Evolutionary conservation across 2,329 filamentous ascomycete species (phyloP), one percentile per base, ranked within the genome.

Genomic region (Diaporthe vaccinii): DNA sequence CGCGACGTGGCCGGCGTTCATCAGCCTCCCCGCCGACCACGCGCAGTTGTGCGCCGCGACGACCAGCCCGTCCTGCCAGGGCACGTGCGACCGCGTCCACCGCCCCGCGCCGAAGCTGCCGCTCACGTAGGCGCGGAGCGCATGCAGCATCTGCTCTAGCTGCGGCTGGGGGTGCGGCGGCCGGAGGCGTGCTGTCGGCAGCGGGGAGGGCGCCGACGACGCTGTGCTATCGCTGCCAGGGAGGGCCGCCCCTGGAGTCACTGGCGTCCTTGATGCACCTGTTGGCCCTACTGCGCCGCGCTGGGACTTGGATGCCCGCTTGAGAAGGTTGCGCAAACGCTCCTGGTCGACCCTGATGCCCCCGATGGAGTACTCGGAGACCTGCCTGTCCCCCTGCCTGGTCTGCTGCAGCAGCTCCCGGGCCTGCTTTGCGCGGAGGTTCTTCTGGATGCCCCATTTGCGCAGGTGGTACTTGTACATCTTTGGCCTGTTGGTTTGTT

Each of bases 391-490:
- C n/a, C 31, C 70, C 25, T 59, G 70, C 28, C 34, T 59, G 44
- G 36, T 53, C 70, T 72, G 31, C 57, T 62, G 70, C 17, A 72
- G 28, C n/a, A 72, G 49, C 57, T 72, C 57, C 12, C 53, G 70
- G 15, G 58, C 70, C 44, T 72, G 70, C 46, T 59, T 53, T 20
- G 70, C 70, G 34, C 57, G 70, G 44, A 72, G 70, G 49, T 72
- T 72, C 70, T 72, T 72, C 57, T 61, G 44, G 44, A 72, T 55
- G n/a, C 70, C 70, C 70, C 70, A 72, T 62, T 58, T 72, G 31
- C 57, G 70, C 53, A 72, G 34, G 57, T 72, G 36, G 10, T 72
- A 62, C 57, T 72, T 72, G 70, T 72, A 72, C 70, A 72, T 72
- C 70, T 72, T 72, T 2, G 57, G 70, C 10, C 70, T 72, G 25